Base-by-base conservation (phyloP, 73 alveolate species). In the Blepharisma stoltei region DNA sequence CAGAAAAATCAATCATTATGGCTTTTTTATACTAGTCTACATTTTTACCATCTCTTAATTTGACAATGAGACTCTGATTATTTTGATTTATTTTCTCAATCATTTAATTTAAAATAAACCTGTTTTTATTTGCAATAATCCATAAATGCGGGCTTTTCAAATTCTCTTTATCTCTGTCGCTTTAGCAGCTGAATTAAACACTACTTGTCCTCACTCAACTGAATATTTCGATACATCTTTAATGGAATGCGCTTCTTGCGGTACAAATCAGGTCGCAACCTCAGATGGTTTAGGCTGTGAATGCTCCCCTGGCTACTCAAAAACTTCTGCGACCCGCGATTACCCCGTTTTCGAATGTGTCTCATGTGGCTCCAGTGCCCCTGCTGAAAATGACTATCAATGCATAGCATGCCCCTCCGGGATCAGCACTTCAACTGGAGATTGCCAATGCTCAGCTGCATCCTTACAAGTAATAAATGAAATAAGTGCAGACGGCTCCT, bases 271-370 rank as follows among this genome's bases (percentile, higher is more conserved):
- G 5, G 23, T 20, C 14, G 37, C 73, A 8, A 14, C 73, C 14
- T 8, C 18, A 14, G 73, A 60, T 38, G 18, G 46, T 60, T 44
- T 69, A 38, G 23, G 32, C 20, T 69, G 79, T 43, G n/a, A 9
- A 18, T 69, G 79, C 60, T 7, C 11, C n/a, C 43, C 11, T 14
- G 79, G 79, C 55, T 44, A 38, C 43, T 9, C 79, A 14, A 69
- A 69, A 46, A n/a, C 71, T 44, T 0, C 79, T 0, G 2, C 55
- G 5, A 69, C 71, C 1, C 14, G 14, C 4, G 45, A 23, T 69
- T 46, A 43, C 4, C 14, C 9, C 4, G 11, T 9, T 25, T 69
- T 23, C 43, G 84, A 81, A 4, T 73, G 84, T 41, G 37, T 37
- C 55, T n/a, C 48, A 20, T 25, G n/a, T 48, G 67, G 66, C 32